Percentiles rank a stretch among this genome's conserved stretches.
phyloP scores from a whole-genome alignment of 257 asterid genomes.

The Nicotiana undulata region DNA sequence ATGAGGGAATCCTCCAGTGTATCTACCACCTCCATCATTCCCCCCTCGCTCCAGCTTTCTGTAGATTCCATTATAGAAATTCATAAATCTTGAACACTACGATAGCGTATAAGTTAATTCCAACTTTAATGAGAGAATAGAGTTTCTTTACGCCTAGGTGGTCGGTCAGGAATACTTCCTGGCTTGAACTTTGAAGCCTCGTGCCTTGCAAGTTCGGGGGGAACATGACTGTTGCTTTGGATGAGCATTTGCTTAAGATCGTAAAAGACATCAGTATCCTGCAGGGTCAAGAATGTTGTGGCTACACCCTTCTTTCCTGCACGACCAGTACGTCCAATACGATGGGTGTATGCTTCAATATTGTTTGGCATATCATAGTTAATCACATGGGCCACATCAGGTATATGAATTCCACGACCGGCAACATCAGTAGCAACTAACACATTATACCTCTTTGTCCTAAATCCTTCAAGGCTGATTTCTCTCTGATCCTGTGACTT shows the following conservation, averaged over 20 bases:
- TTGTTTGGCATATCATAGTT: constrained; percentile 46
- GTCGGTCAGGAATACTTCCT: constrained; percentile 6
- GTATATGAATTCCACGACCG: constrained; percentile 63
- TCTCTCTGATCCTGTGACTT: constrained; percentile 59
- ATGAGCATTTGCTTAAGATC: constrained; percentile 41
- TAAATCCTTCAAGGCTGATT: constrained; percentile 50
- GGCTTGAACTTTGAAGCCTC: constrained; percentile 8
- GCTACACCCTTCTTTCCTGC: constrained; percentile 49
- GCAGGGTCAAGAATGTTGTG: constrained; percentile 53
- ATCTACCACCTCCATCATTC: neutral
- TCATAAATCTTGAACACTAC: neutral
- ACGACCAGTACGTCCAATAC: constrained; percentile 10
- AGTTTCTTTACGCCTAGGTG: constrained; percentile 1
- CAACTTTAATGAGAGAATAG: neutral
- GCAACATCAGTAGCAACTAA: constrained; percentile 63
- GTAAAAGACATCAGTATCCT: constrained; percentile 33
- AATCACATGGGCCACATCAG: constrained; percentile 56
- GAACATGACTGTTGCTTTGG: constrained; percentile 31
- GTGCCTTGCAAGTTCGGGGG: constrained; percentile 1
- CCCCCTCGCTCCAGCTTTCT: neutral
- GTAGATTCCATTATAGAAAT: neutral
- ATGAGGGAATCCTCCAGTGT: neutral
- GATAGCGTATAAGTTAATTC: neutral
- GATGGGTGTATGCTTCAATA: constrained; percentile 10
- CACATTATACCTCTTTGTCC: constrained; percentile 47